These are phyloP conservation scores for Suhomyces faveliae DNA, from an alignment of 805 yeast genomes.

Conservation along the genomic window DNA sequence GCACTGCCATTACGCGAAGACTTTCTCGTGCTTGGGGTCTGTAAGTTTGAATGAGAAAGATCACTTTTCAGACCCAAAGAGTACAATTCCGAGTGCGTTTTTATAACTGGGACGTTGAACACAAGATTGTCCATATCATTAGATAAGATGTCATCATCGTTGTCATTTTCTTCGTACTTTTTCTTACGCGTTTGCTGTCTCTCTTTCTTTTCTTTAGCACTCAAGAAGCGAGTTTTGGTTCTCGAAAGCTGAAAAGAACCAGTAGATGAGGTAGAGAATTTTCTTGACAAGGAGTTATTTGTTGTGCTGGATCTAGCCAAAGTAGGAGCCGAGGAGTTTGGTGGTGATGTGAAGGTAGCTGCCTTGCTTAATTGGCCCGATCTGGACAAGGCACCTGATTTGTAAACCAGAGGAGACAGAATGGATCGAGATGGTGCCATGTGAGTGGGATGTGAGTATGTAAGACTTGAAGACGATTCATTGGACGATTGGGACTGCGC, in stretches of 20 bases:
- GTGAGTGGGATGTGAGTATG: background rate
- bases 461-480: conserved; percentile 1
- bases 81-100: conserved; percentile 34
- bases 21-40: conserved; percentile 5
- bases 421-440: background rate
- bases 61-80: conserved; percentile 22
- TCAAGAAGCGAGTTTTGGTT: conserved; percentile 34
- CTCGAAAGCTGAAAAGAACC: conserved; percentile 19
- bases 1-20: background rate
- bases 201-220: conserved; percentile 37
- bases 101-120: conserved; percentile 44
- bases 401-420: conserved; percentile 5
- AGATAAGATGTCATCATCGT: conserved; percentile 38
- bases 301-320: background rate
- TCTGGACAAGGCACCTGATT: background rate
- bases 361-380: background rate
- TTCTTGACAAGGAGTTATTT: background rate
- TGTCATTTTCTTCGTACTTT: conserved; percentile 40
- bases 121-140: conserved; percentile 38
- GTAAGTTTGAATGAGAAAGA: conserved; percentile 7
- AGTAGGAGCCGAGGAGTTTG: background rate
- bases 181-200: conserved; percentile 38
- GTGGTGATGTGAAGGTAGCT: background rate
- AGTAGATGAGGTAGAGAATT: background rate
- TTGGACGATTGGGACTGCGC: conserved; percentile 1